phyloP scores from a whole-genome alignment of 352 stramenopile genomes.

The Blastocystis sp. region DNA sequence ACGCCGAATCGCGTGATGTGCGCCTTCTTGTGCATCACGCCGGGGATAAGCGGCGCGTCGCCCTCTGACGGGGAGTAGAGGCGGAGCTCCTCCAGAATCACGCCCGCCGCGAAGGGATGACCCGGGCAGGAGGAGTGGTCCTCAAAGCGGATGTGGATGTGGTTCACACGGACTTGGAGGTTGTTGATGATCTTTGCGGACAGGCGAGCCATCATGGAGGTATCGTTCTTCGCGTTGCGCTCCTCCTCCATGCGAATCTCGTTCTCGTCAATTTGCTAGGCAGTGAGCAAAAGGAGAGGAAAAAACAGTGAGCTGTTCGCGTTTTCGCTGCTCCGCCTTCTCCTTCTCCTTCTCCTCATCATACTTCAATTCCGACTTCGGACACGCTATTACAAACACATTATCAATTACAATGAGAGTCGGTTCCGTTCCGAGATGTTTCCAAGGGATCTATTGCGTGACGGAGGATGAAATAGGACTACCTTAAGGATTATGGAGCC shows the following conservation, averaged over 20 bases:
- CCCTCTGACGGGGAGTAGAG: slow-evolving; percentile 6
- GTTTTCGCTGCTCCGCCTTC: slow-evolving; percentile 10
- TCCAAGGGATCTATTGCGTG: slow-evolving; percentile 59
- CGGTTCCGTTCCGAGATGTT: slow-evolving; percentile 68
- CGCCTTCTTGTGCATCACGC: slow-evolving; percentile 63
- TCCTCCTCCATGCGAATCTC: slow-evolving; percentile 24
- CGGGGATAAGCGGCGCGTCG: slow-evolving; percentile 4
- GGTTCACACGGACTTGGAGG: slow-evolving; percentile 43
- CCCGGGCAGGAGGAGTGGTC: slow-evolving; percentile 23
- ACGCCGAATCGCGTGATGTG: slow-evolving; percentile 42
- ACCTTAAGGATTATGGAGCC: slow-evolving; percentile 55
- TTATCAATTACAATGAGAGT: slow-evolving; percentile 50
- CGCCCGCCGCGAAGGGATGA: slow-evolving; percentile 28
- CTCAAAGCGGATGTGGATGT: slow-evolving; percentile 62
- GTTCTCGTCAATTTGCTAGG: slow-evolving; percentile 52
- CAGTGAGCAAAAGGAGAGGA: not conserved
- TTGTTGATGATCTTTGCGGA: slow-evolving; percentile 69
- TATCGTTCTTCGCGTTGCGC: slow-evolving; percentile 20
- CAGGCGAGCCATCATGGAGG: slow-evolving; percentile 1
- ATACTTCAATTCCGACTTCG: slow-evolving; percentile 23
- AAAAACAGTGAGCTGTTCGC: slow-evolving; percentile 30
- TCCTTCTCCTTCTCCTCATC: slow-evolving; percentile 14
- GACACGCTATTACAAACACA: slow-evolving; percentile 64
- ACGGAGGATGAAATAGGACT: not conserved
- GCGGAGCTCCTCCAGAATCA: slow-evolving; percentile 56